Base-by-base conservation (phyloP, 768 basidiomycete genomes). In the Suillus bovinus region DNA sequence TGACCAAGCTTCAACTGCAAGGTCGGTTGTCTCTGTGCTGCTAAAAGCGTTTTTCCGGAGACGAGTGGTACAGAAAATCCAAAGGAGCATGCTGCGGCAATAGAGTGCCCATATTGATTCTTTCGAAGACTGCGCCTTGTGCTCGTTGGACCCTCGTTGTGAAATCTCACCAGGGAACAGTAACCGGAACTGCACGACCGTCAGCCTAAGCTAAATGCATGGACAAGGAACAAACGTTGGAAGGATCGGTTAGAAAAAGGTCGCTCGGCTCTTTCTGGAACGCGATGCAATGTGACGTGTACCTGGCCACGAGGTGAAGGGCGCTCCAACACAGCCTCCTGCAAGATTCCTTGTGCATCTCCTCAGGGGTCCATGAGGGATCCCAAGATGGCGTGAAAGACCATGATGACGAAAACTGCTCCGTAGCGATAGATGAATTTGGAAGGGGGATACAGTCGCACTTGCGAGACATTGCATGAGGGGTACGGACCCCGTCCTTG, bases 91-190 rank as follows among this genome's bases (percentile, higher is more conserved):
- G 70, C 85, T 86, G 38, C 91, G 86, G 74, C 90, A 91, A 68
- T 91, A 91, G 31, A 93, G 77, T 0, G 89, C 91, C 91, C 91
- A 93, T 2, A 93, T 81, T 17, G 87, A 86, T 64, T 93, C 89
- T 70, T 91, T 93, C 17, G 86, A 81, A 20, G 87, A 87, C 38
- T 80, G 80, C 36, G 76, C 74, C 60, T 79, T 77, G 59, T 75
- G 75, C 27, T 77, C 74, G 46, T 76, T 67, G 7, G 82, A 77
- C 22, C 74, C 69, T 57, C 84, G 83, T 68, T 87, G 84, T 47
- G 81, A 75, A 8, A 82, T 80, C 73, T 93, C 91, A 1, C 89
- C 90, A 1, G 91, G 91, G 72, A 93, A 93, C 46, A 91, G 77
- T 85, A 93, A 65, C 52, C 65, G 61, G 50, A 64, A 68, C 68